These are phyloP conservation scores for Dryas integrifolia DNA, from an alignment of 331 rosid genomes.

Conservation along the genomic window DNA sequence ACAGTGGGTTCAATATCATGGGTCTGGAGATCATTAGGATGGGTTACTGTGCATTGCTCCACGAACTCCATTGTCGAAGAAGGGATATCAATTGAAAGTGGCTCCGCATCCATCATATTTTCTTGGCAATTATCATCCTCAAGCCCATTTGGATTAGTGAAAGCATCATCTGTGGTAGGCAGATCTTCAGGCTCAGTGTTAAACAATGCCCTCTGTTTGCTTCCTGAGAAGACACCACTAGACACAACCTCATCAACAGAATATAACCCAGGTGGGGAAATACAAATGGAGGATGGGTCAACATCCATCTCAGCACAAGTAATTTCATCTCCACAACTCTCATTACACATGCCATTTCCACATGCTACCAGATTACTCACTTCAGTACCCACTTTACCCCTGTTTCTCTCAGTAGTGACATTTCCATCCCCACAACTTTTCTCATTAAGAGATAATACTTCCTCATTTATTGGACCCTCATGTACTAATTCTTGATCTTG, in stretches of 20 bases:
- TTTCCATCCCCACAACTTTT: slow-evolving; percentile 32
- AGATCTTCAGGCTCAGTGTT: slow-evolving; percentile 32
- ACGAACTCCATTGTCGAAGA: slow-evolving; percentile 33
- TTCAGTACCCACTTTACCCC: slow-evolving; percentile 17
- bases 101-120: slow-evolving; percentile 41
- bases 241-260: slow-evolving; percentile 54
- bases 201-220: slow-evolving; percentile 23
- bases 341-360: slow-evolving; percentile 29
- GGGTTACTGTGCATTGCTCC: slow-evolving; percentile 36
- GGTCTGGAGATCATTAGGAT: slow-evolving; percentile 23
- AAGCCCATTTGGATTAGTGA: slow-evolving; percentile 15
- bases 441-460: slow-evolving; percentile 23
- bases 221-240: slow-evolving; percentile 23
- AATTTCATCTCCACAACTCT: slow-evolving; percentile 38
- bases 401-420: slow-evolving; percentile 25
- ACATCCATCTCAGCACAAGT: slow-evolving; percentile 53
- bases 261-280: slow-evolving; percentile 51
- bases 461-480: slow-evolving; percentile 27
- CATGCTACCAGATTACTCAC: slow-evolving; percentile 12
- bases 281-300: slow-evolving; percentile 53
- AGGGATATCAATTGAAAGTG: slow-evolving; percentile 26
- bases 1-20: slow-evolving; percentile 20
- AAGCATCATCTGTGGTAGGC: slow-evolving; percentile 32
- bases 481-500: slow-evolving; percentile 20
- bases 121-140: slow-evolving; percentile 29